Conservation (phyloP, 768 basidiomycete genomes). For the Mrakia gelida region DNA sequence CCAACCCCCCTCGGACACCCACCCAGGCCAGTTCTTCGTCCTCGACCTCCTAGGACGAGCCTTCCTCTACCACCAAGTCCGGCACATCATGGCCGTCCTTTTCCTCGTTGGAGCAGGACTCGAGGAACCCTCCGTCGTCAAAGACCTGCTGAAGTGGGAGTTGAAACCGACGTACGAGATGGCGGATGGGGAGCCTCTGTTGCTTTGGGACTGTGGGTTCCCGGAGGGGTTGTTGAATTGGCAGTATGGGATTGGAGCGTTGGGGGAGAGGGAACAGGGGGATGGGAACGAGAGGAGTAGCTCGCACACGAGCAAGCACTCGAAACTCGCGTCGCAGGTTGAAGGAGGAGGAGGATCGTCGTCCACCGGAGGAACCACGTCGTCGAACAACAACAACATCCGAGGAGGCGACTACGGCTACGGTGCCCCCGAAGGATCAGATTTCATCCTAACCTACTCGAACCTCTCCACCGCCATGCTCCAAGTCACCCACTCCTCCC, state of each 20-base stretch:
- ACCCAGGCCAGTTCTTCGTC: conserved; percentile 49
- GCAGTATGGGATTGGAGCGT: conserved; percentile 56
- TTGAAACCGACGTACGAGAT: conserved; percentile 87
- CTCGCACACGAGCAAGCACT: not conserved
- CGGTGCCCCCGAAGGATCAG: conserved; percentile 29
- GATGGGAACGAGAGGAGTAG: too few relatives aligned
- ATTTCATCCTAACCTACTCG: conserved; percentile 27
- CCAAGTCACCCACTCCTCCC: conserved; percentile 48
- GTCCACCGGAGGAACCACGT: not conserved
- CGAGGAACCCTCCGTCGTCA: conserved; percentile 66
- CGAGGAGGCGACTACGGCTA: not conserved
- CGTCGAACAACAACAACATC: not conserved
- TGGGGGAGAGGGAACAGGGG: conserved; percentile 16
- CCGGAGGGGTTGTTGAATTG: conserved; percentile 57
- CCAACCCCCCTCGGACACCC: not conserved
- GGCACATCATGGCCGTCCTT: conserved; percentile 86
- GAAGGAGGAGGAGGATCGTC: conserved; percentile 8
- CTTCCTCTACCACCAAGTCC: conserved; percentile 92
- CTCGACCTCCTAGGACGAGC: conserved; percentile 82
- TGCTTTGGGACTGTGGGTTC: conserved; percentile 87
- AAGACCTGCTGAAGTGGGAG: conserved; percentile 59
- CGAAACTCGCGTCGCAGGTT: conserved; percentile 31
- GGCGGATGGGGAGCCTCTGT: conserved; percentile 83
- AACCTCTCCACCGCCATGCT: conserved; percentile 32
- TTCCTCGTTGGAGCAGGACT: conserved; percentile 80